Conservation (phyloP, 192 early-diverging fungal genomes). For the Cetraspora pellucida region DNA sequence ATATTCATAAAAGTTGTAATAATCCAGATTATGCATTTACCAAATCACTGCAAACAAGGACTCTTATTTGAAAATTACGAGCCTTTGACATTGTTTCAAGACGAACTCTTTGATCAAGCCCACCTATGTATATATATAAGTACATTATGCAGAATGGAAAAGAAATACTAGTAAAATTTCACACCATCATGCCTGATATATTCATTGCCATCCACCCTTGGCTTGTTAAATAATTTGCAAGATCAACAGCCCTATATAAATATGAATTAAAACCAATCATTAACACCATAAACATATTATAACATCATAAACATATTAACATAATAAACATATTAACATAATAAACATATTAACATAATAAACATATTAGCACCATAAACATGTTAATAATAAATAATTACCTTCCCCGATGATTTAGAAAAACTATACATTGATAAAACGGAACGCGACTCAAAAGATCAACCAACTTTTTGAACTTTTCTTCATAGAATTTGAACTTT, state of each 20-base stretch:
- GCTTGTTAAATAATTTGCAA: slow-evolving; percentile 50
- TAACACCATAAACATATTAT: too few species aligned
- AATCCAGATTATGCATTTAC: slow-evolving; percentile 36
- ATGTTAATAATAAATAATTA: neutral
- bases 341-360: neutral
- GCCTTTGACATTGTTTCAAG: slow-evolving; percentile 55
- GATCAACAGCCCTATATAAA: slow-evolving; percentile 45
- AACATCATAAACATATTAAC: too few species aligned
- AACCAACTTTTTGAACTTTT: slow-evolving; percentile 51
- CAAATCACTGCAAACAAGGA: slow-evolving; percentile 63
- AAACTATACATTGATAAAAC: slow-evolving; percentile 66
- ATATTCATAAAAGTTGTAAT: neutral
- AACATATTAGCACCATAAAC: neutral
- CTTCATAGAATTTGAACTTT: slow-evolving; percentile 43
- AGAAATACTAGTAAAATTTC: neutral
- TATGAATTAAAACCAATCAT: neutral
- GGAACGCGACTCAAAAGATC: slow-evolving; percentile 50
- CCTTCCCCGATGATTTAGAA: slow-evolving; percentile 55
- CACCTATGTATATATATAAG: slow-evolving; percentile 23
- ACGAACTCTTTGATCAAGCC: slow-evolving; percentile 50
- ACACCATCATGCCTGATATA: slow-evolving; percentile 36
- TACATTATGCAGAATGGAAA: neutral
- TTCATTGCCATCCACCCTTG: slow-evolving; percentile 56
- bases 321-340: too few species aligned
- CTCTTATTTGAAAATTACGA: slow-evolving; percentile 55